phyloP scores from a whole-genome alignment of 2,329 filamentous ascomycete genomes.

The Fusarium odoratissimum region DNA sequence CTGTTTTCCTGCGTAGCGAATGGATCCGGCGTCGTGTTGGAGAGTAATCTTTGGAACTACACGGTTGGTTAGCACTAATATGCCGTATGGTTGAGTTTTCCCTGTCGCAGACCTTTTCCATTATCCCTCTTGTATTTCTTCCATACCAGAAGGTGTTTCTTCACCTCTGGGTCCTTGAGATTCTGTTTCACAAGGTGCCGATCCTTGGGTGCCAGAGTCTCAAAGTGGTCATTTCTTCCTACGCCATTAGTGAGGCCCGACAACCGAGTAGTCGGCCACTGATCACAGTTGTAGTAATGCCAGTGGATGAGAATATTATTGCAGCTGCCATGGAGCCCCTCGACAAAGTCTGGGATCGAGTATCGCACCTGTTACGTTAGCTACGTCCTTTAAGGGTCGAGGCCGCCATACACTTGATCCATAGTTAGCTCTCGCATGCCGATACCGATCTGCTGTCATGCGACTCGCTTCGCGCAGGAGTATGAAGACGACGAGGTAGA shows the following conservation, averaged over 20 bases:
- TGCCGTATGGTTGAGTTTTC: background rate
- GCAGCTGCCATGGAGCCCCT: conserved; percentile 58
- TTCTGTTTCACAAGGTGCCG: conserved; percentile 49
- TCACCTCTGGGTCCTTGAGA: conserved; percentile 36
- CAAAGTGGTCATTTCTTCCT: conserved; percentile 44
- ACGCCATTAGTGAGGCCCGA: conserved; percentile 27
- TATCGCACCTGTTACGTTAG: conserved; percentile 48
- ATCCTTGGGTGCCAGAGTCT: conserved; percentile 49
- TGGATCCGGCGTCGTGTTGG: background rate
- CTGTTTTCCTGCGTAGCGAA: conserved; percentile 42
- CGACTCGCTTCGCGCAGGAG: conserved; percentile 56
- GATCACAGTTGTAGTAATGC: conserved; percentile 61
- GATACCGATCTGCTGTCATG: conserved; percentile 55
- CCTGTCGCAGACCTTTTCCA: conserved; percentile 25
- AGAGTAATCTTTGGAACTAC: conserved; percentile 8
- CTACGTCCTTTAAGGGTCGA: background rate
- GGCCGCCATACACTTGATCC: conserved; percentile 39
- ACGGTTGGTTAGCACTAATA: conserved; percentile 6
- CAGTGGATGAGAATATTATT: conserved; percentile 61
- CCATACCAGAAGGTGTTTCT: conserved; percentile 45
- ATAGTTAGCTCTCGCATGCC: conserved; percentile 55
- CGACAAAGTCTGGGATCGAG: conserved; percentile 55
- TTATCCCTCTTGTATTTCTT: conserved; percentile 40
- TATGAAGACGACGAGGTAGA: conserved; percentile 57
- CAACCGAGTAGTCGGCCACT: conserved; percentile 44